Conservation (phyloP, 2,329 filamentous ascomycete genomes). For the Fusarium sterilihyphosum region DNA sequence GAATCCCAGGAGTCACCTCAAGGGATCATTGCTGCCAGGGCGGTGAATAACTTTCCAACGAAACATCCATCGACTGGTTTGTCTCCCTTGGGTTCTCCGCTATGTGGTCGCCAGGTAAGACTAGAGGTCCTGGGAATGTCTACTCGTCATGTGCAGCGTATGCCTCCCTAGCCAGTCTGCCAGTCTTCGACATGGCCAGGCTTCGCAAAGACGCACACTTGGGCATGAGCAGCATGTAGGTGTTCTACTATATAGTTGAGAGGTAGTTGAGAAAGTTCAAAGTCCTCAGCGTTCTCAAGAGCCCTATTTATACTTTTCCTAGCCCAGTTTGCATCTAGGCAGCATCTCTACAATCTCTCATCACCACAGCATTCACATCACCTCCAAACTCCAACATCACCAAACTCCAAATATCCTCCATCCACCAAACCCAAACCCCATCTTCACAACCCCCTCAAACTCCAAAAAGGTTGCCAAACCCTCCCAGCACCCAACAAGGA, state of each 20-base stretch:
- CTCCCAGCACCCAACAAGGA: not conserved
- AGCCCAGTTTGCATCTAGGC: not conserved
- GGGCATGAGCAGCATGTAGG: not conserved
- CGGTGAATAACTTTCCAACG: too few relatives aligned
- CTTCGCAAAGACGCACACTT: not conserved
- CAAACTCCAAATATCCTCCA: too few relatives aligned
- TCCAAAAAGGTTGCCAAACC: not conserved
- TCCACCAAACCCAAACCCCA: too few relatives aligned
- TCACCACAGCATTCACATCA: not conserved
- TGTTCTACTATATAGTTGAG: not conserved
- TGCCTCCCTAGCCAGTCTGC: slow-evolving; percentile 31
- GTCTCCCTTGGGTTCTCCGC: slow-evolving; percentile 61
- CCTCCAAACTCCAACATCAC: not conserved
- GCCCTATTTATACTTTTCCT: not conserved
- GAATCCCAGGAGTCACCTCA: too few relatives aligned
- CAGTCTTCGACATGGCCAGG: slow-evolving; percentile 25
- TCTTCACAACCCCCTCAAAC: not conserved
- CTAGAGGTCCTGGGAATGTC: slow-evolving; percentile 66
- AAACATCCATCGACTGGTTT: slow-evolving; percentile 53
- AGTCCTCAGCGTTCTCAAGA: not conserved
- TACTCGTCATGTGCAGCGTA: slow-evolving; percentile 16
- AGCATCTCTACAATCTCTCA: not conserved
- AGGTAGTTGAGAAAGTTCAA: not conserved
- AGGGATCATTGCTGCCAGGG: too few relatives aligned
- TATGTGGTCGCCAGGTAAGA: slow-evolving; percentile 69